Conservation (phyloP, 108 stramenopile species). For the Nitzschia inconspicua region DNA sequence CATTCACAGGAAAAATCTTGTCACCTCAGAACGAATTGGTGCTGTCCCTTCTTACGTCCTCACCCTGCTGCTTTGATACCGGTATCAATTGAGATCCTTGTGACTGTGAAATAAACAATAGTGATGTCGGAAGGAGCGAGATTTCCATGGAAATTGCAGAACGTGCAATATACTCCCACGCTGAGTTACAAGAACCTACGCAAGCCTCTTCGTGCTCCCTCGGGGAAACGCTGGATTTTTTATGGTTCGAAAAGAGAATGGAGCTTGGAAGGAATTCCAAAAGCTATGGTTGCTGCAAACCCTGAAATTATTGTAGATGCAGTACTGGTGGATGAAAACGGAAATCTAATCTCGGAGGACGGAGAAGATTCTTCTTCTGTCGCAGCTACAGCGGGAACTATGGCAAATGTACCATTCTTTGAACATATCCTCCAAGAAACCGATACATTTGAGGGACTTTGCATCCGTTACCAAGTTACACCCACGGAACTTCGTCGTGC, state of each 20-base stretch:
- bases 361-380: not conserved
- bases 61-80: too few species aligned
- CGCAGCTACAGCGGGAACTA: conserved; percentile 3
- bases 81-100: too few species aligned
- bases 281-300: not conserved
- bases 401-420: not conserved
- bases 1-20: too few species aligned
- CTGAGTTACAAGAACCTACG: conserved; percentile 32
- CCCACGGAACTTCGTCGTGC: conserved; percentile 49
- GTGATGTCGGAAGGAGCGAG: conserved; percentile 48
- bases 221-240: conserved; percentile 42
- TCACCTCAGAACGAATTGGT: too few species aligned
- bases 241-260: conserved; percentile 42
- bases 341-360: not conserved
- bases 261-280: conserved; percentile 17
- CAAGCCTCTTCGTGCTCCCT: conserved; percentile 48
- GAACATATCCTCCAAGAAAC: conserved; percentile 35
- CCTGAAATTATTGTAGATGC: not conserved
- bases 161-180: conserved; percentile 24
- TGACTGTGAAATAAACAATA: too few species aligned
- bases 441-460: conserved; percentile 69
- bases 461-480: conserved; percentile 53
- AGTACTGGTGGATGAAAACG: not conserved
- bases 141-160: conserved; percentile 56
- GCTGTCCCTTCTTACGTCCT: too few species aligned